Base-by-base conservation (phyloP, 108 stramenopile species). In the Skeletonema potamos region DNA sequence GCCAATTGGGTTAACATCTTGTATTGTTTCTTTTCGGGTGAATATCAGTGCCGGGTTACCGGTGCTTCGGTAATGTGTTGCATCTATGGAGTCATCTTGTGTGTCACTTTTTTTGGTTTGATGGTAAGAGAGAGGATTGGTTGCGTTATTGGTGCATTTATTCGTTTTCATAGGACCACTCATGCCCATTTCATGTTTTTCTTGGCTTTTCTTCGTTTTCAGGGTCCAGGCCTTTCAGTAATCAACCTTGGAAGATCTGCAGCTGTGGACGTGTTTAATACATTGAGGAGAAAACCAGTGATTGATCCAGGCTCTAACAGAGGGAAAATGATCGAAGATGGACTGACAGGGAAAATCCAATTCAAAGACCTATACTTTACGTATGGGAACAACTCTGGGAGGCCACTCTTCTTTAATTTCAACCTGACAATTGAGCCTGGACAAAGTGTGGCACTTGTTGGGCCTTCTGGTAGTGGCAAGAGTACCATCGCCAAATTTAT, bases 401-500 rank as follows among this genome's bases (percentile, higher is more conserved):
- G 59, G 20, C 73, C 73, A 4, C 57, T 81, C 12, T 81, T 73
- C 32, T 57, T 71, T 41, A 56, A 72, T 26, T 73, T 73, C 51
- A 73, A 66, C 58, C 26, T 77, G 29, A 73, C 44, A n/a, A 68
- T 77, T 30, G 66, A 78, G 13, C 54, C 61, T 15, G 89, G 92
- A 18, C 64, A 85, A 69, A 74, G 83, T 1, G 54, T 82, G 18
- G 88, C 89, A 13, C 55, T 77, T 20, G 90, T 91, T 13, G 92
- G 92, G 2, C 83, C 85, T 12, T 83, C 81, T 9, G 92, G 92
- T 0, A 73, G 62, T 4, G 92, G 92, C 22, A 93, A 93, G 70
- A 79, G 72, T 24, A 93, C 92, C 1, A 88, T 88, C 62, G 83
- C 88, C 5, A 65, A 77, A 2, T 84, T 96, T 8, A 55, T 96